A percentile compares a stretch with the other conserved stretches of the same genome.
Conservation (phyloP, 2,329 filamentous ascomycete genomes). For the Fusarium heterosporum region DNA sequence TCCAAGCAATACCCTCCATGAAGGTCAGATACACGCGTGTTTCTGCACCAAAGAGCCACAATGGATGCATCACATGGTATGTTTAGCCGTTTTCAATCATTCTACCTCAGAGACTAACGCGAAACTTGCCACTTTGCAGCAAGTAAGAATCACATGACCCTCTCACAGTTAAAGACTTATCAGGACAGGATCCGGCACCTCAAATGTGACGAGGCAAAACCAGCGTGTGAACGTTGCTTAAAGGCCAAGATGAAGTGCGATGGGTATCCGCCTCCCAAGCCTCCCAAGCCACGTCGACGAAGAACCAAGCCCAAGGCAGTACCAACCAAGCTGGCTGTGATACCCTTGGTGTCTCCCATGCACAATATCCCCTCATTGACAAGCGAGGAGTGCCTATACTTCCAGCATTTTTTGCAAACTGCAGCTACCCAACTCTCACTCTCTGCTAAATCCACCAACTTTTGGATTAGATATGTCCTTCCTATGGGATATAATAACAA, state of each 20-base stretch:
- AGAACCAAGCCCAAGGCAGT: background rate
- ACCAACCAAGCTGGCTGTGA: background rate
- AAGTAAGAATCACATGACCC: background rate
- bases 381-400: background rate
- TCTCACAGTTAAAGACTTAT: background rate
- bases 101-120: background rate
- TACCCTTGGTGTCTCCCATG: background rate
- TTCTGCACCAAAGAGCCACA: slow-evolving; percentile 2
- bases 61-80: slow-evolving; percentile 6
- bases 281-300: background rate
- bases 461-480: background rate
- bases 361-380: background rate
- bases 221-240: background rate
- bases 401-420: slow-evolving; percentile 1
- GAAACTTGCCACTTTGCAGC: background rate
- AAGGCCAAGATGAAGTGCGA: background rate
- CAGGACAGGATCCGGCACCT: background rate
- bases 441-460: background rate
- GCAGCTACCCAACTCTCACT: slow-evolving; percentile 1
- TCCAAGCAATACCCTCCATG: background rate
- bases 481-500: background rate
- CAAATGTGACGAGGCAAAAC: background rate
- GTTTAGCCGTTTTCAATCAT: background rate
- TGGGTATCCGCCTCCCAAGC: background rate
- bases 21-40: background rate